Evolutionary conservation across 177 flowering plant species (phyloP).

Genomic region (Vitis hybrid): DNA sequence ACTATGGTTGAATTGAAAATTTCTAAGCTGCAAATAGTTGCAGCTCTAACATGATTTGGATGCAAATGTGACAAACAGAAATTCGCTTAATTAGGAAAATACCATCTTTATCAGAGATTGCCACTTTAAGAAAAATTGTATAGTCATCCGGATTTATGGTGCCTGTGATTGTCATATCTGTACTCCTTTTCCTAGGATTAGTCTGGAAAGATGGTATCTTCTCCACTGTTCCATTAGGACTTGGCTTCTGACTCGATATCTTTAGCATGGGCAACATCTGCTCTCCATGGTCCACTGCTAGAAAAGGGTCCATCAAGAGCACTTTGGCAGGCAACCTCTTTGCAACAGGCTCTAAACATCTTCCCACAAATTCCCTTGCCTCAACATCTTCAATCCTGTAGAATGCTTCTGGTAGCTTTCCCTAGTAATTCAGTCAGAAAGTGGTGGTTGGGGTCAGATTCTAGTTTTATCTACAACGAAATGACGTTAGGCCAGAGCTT

Average conservation of each 20-base stretch:
- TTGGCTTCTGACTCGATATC: neutral
- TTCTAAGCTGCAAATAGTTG: no score
- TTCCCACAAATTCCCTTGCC: constrained; percentile 59
- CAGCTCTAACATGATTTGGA: no score
- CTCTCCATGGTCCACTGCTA: constrained; percentile 32
- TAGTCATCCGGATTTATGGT: constrained; percentile 64
- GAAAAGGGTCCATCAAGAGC: constrained; percentile 69
- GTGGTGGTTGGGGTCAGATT: no score
- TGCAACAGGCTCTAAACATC: constrained; percentile 58
- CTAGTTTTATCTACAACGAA: no score
- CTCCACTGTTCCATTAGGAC: neutral
- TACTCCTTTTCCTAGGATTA: constrained; percentile 23
- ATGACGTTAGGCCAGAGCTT: constrained; percentile 7
- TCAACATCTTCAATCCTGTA: constrained; percentile 53
- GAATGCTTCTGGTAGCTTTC: constrained; percentile 74
- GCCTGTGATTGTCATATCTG: constrained; percentile 75
- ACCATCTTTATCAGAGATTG: constrained; percentile 66
- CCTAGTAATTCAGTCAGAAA: constrained; percentile 36
- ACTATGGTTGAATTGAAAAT: neutral
- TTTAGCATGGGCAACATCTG: constrained; percentile 8
- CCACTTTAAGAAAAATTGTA: constrained; percentile 70
- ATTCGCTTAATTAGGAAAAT: constrained; percentile 7
- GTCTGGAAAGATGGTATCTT: constrained; percentile 10
- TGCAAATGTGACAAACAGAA: no score
- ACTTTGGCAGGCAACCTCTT: constrained; percentile 62